Conservation (phyloP, 305 asterid species). For the Fraxinus angustifolia region DNA sequence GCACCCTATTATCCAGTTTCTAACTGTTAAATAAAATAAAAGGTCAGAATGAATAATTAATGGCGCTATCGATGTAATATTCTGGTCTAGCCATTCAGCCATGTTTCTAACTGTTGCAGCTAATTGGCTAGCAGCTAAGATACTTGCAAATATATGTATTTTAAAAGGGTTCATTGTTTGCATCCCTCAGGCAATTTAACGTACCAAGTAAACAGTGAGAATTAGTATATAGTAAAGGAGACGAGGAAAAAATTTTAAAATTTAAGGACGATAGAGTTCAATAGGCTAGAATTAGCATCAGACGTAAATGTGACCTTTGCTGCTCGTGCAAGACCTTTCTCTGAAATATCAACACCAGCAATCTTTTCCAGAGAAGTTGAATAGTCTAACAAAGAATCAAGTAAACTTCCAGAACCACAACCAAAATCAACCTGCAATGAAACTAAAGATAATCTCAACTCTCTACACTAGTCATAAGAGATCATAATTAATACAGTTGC, state of each 20-base stretch:
- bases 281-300: neutral
- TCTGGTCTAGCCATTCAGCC: neutral
- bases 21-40: neutral
- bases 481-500: constrained; percentile 22
- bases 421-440: constrained; percentile 85
- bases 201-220: neutral
- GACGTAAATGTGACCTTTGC: constrained; percentile 61
- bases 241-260: neutral
- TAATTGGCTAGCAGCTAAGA: neutral
- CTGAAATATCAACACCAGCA: constrained; percentile 83
- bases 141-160: neutral
- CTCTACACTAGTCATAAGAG: constrained; percentile 13
- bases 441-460: constrained; percentile 25
- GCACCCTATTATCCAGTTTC: neutral
- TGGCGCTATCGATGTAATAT: neutral
- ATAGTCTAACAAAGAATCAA: constrained; percentile 75
- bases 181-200: neutral
- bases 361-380: constrained; percentile 76
- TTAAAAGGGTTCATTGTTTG: neutral
- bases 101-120: neutral
- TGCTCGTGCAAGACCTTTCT: constrained; percentile 72
- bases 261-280: neutral
- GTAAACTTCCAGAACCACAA: constrained; percentile 95
- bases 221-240: neutral
- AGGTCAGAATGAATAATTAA: neutral